A percentile compares a stretch with the other conserved stretches of the same genome.
phyloP scores from a whole-genome alignment of 2,329 filamentous ascomycete species.

The Myriosclerotinia scirpicola region DNA sequence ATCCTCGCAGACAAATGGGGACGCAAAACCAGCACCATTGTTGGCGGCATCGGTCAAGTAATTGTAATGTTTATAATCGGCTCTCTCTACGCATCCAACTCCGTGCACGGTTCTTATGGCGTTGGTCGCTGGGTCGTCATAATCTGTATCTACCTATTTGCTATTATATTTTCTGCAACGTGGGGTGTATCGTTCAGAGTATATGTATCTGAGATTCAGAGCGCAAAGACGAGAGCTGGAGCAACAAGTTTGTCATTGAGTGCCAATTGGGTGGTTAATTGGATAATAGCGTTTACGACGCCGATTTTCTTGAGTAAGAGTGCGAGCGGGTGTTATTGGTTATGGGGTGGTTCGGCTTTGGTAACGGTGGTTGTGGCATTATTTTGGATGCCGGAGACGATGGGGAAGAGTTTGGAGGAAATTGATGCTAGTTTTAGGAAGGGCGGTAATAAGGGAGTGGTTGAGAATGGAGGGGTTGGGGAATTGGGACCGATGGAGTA shows the following conservation, averaged over 20 bases:
- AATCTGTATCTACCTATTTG: conserved; percentile 51
- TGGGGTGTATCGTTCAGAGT: conserved; percentile 59
- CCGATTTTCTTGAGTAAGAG: conserved; percentile 37
- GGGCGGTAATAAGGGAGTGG: conserved; percentile 1
- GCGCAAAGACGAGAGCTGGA: conserved; percentile 53
- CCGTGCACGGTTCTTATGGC: conserved; percentile 44
- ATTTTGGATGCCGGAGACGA: conserved; percentile 40
- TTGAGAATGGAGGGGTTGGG: neutral
- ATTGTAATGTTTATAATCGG: conserved; percentile 56
- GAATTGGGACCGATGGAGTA: neutral
- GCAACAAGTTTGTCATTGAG: conserved; percentile 54
- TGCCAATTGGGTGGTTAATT: conserved; percentile 45
- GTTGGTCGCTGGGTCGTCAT: conserved; percentile 52
- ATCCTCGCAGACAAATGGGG: conserved; percentile 59
- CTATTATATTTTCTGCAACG: conserved; percentile 48
- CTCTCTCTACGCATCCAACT: conserved; percentile 50
- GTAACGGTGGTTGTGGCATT: conserved; percentile 28
- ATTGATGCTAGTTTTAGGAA: conserved; percentile 32
- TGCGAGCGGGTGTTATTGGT: conserved; percentile 36
- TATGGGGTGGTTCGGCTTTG: conserved; percentile 45
- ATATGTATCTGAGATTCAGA: conserved; percentile 59
- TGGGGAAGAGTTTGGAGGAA: conserved; percentile 33
- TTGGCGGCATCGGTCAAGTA: conserved; percentile 52
- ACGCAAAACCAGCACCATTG: conserved; percentile 53
- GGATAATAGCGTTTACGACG: conserved; percentile 41